Conservation (phyloP, 1,284 basidiomycete genomes). For the Fomitopsis betulina region DNA sequence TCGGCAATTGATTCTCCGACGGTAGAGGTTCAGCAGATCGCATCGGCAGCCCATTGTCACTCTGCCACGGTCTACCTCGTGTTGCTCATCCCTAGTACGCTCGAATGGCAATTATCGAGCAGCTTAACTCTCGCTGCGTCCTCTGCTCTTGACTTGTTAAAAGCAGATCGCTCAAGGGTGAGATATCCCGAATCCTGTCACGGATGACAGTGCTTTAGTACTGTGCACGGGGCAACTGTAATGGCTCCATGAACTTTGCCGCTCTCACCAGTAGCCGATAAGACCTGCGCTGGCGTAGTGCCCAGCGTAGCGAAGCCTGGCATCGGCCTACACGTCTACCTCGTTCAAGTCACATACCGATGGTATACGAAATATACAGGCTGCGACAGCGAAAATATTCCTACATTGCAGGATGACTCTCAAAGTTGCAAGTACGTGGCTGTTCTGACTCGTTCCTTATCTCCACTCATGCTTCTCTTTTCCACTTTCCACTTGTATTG, state of each 20-base stretch:
- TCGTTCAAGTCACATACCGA: not conserved
- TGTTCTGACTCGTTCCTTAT: not conserved
- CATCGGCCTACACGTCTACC: not conserved
- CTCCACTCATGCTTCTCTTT: not conserved
- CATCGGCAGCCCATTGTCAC: not conserved
- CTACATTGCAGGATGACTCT: not conserved
- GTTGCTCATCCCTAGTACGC: not conserved
- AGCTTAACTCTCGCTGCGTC: no score
- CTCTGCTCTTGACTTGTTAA: no score
- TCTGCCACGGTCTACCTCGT: no score
- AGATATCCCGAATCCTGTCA: no score
- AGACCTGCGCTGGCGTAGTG: no score
- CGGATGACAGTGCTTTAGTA: no score
- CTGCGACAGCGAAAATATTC: not conserved
- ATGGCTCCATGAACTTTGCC: no score
- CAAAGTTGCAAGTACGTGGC: not conserved
- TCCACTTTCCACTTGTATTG: not conserved
- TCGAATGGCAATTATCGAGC: no score
- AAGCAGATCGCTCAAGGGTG: no score
- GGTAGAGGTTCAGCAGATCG: not conserved
- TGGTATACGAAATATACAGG: not conserved
- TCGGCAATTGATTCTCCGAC: not conserved
- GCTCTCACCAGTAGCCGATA: no score
- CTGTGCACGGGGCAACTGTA: no score
- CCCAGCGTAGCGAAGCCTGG: no score